A percentile compares a stretch with the other conserved stretches of the same genome.
These are phyloP conservation scores for Cornus suecica DNA, from an alignment of 148 eudicot genomes.

Conservation along the genomic window DNA sequence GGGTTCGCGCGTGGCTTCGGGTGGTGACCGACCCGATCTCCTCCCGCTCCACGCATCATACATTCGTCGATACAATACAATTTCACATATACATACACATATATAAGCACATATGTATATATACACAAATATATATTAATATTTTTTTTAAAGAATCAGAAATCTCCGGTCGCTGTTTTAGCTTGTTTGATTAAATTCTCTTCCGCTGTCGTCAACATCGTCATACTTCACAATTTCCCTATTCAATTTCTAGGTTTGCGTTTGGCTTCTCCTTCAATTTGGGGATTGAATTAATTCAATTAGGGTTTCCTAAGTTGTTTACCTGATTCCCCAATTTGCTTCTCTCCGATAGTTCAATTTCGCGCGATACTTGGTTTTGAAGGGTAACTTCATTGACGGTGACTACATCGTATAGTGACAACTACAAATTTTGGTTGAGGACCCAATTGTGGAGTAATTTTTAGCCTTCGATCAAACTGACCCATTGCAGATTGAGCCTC, in stretches of 20 bases:
- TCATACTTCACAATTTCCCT: background rate
- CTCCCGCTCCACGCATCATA: no score
- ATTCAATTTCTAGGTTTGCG: slow-evolving; percentile 1
- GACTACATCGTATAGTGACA: background rate
- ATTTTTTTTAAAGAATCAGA: background rate
- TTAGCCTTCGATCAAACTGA: background rate
- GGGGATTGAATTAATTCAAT: background rate
- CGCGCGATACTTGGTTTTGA: background rate
- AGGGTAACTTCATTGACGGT: background rate
- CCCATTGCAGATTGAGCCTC: background rate
- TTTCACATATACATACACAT: no score
- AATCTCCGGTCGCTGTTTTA: slow-evolving; percentile 7
- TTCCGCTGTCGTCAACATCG: background rate
- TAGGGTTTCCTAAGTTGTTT: slow-evolving; percentile 1
- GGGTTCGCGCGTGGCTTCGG: background rate
- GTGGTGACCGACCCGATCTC: background rate
- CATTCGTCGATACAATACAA: background rate
- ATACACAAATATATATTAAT: no score
- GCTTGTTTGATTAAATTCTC: background rate
- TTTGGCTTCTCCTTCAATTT: background rate
- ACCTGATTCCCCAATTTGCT: background rate
- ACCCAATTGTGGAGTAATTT: background rate
- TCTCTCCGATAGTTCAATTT: background rate
- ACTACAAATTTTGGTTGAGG: background rate
- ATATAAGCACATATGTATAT: no score